phyloP scores from a whole-genome alignment of 805 yeast genomes.

The Wickerhamiella slavikovae region DNA sequence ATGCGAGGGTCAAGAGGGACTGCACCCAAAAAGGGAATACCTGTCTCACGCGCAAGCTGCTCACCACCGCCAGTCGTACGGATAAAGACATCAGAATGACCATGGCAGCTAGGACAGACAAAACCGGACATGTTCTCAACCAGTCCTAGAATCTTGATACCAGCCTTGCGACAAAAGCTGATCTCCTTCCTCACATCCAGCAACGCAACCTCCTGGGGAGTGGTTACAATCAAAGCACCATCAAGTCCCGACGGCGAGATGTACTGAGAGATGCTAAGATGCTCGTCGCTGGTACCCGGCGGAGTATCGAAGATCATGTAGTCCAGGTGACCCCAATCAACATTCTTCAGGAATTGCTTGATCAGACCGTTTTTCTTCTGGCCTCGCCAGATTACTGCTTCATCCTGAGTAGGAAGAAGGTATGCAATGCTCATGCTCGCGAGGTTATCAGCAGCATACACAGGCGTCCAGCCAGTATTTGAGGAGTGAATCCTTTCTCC shows the following conservation, averaged over 20 bases:
- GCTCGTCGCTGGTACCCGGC: constrained; percentile 97
- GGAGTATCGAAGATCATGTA: constrained; percentile 89
- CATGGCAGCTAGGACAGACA: constrained; percentile 87
- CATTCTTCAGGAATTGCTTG: constrained; percentile 83
- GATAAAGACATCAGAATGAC: constrained; percentile 72
- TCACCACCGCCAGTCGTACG: constrained; percentile 97
- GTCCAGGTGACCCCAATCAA: constrained; percentile 76
- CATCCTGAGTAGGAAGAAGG: constrained; percentile 81
- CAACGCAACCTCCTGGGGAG: constrained; percentile 94
- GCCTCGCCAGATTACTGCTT: constrained; percentile 95
- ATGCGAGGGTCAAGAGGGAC: constrained; percentile 94
- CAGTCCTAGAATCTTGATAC: constrained; percentile 63
- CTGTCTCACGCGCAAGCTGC: constrained; percentile 58
- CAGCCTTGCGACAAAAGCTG: constrained; percentile 84
- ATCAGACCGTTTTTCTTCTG: constrained; percentile 86
- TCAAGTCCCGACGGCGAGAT: constrained; percentile 80
- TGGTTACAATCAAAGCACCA: constrained; percentile 87
- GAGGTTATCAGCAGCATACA: constrained; percentile 81
- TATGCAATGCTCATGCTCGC: constrained; percentile 92
- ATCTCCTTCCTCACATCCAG: constrained; percentile 91
- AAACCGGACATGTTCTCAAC: constrained; percentile 98
- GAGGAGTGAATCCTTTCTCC: constrained; percentile 77
- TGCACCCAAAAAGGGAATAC: constrained; percentile 63
- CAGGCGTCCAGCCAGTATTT: constrained; percentile 90
- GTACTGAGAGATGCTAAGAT: constrained; percentile 70